Percentiles rank a stretch among this genome's conserved stretches.
phyloP scores from a whole-genome alignment of 2,329 filamentous ascomycete species.

The Blumeria hordei region DNA sequence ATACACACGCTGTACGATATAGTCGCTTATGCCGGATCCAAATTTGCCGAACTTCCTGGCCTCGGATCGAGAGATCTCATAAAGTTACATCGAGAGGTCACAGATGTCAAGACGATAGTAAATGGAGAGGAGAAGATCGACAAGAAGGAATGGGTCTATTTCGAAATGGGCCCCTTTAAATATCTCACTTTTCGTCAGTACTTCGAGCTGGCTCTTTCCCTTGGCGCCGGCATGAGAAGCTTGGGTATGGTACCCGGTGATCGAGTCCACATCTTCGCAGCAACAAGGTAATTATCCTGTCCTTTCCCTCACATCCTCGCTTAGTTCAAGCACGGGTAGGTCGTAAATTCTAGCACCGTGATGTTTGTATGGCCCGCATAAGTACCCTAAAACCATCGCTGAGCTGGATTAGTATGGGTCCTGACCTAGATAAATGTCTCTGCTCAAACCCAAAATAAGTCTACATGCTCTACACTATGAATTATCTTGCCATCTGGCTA shows the following conservation, averaged over 20 bases:
- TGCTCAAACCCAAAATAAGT: no score
- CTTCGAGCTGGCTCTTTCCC: slow-evolving; percentile 37
- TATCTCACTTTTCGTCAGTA: slow-evolving; percentile 59
- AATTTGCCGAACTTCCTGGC: slow-evolving; percentile 35
- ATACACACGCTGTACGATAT: slow-evolving; percentile 40
- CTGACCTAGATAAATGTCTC: no score
- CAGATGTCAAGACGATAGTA: slow-evolving; percentile 68
- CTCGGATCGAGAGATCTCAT: slow-evolving; percentile 48
- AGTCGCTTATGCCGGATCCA: slow-evolving; percentile 36
- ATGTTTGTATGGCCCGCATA: no score
- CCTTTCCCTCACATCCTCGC: background rate
- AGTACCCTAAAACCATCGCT: no score
- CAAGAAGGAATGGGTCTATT: slow-evolving; percentile 71
- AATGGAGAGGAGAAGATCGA: slow-evolving; percentile 56
- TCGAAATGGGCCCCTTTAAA: slow-evolving; percentile 54
- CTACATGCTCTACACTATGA: no score
- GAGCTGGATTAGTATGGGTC: no score
- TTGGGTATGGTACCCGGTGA: slow-evolving; percentile 42
- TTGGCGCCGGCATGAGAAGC: slow-evolving; percentile 46
- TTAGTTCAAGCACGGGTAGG: no score
- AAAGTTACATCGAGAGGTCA: slow-evolving; percentile 54
- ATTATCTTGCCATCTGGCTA: no score
- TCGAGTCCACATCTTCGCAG: slow-evolving; percentile 54
- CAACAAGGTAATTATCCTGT: slow-evolving; percentile 24
- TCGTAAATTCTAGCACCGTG: no score